Evolutionary conservation across 192 early-diverging fungal species (phyloP), one percentile per base, ranked within the genome.

Genomic region (Coemansia sp.): DNA sequence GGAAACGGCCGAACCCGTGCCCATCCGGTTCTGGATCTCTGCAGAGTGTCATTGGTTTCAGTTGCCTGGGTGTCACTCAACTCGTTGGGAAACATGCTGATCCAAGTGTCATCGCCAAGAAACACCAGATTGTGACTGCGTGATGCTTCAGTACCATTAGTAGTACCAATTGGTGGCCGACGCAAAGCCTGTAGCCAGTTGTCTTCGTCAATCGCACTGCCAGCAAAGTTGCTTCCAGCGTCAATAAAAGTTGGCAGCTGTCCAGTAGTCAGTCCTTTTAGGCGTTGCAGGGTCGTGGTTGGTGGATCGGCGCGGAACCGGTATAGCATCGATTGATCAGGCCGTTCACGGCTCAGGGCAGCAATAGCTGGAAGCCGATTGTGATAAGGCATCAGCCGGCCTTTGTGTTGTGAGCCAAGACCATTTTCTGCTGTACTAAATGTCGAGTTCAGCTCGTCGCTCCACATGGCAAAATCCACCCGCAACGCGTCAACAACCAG

Each of bases 41-140:
- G 50, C 37, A 23, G 12, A 3, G 64, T 70, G n/a, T 45, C 57
- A 53, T 70, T 67, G 29, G 8, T 6, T 59, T 73, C 72, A 1
- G 35, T 5, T 8, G 43, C 62, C 8, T 47, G 52, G 1, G 72
- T 74, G 49, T 79, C 77, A 29, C 63, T 67, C 32, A 92, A 85
- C 24, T 85, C 63, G 0, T 80, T 73, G 3, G 94, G 94, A 64
- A 92, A 99, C 60, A 99, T 67, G 56, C 85, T 85, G 22, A 87
- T 86, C 97, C 97, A 99, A 0, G 96, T 98, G 59, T 98, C 94
- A 71, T 98, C 96, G 55, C 96, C 96, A 81, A 93, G 89, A 57
- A 94, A 93, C 21, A 87, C 83, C 9, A 92, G 66, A 12, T 84
- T 84, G 47, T 83, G 83, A 4, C 75, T 72, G 15, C 64, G 67